phyloP scores from a whole-genome alignment of 2,329 filamentous ascomycete species.

The Xylaria hypoxylon region DNA sequence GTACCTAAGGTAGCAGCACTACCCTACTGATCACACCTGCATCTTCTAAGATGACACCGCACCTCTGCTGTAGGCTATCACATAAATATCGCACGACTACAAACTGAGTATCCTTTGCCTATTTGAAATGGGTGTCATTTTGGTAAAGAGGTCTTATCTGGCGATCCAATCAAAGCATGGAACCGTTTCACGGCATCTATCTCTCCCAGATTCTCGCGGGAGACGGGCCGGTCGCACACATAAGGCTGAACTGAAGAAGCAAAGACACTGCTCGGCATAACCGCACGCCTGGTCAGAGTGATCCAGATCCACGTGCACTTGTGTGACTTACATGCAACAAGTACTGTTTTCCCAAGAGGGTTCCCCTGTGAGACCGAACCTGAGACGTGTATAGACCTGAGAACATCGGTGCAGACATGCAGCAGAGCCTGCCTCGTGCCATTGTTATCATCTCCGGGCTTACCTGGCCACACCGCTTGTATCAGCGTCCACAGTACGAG shows the following conservation, averaged over 20 bases:
- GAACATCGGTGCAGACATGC: slow-evolving; percentile 1
- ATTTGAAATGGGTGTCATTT: background rate
- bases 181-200: slow-evolving; percentile 1
- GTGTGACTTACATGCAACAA: slow-evolving; percentile 6
- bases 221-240: slow-evolving; percentile 4
- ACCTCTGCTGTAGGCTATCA: background rate
- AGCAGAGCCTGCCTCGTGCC: slow-evolving; percentile 17
- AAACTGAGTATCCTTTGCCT: background rate
- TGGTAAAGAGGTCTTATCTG: background rate
- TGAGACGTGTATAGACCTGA: slow-evolving; percentile 9
- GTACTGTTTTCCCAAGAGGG: background rate
- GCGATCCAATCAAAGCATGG: slow-evolving; percentile 3
- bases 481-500: background rate
- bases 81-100: background rate
- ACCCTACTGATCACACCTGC: slow-evolving; percentile 8
- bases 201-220: background rate
- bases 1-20: too few species aligned
- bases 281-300: background rate
- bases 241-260: slow-evolving; percentile 26
- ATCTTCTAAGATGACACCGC: background rate
- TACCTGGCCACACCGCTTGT: slow-evolving; percentile 6
- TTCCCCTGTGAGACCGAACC: background rate
- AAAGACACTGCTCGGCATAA: slow-evolving; percentile 12
- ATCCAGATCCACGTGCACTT: slow-evolving; percentile 24
- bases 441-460: slow-evolving; percentile 4